Evolutionary conservation across 305 asterid species (phyloP).

Genomic region (Fraxinus platypoda): DNA sequence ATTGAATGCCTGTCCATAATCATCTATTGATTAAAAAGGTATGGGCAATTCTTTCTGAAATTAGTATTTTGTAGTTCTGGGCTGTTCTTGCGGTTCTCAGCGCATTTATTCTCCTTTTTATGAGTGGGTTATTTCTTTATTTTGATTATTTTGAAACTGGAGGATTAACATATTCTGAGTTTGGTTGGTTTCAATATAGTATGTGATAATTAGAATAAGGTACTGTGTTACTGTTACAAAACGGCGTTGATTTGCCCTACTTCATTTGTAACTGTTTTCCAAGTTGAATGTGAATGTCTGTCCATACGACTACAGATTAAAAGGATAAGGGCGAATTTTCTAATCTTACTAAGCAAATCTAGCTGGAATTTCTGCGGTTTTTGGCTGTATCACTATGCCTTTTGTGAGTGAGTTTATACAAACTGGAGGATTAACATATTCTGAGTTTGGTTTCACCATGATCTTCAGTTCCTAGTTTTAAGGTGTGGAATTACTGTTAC

Average conservation of each 20-base stretch:
- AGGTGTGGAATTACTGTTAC: not conserved
- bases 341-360: not conserved
- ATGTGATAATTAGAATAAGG: not conserved
- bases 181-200: not conserved
- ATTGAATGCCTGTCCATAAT: not conserved
- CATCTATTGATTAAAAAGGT: not conserved
- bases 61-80: not conserved
- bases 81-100: not conserved
- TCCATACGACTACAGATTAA: not conserved
- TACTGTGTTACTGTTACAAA: not conserved
- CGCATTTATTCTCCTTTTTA: not conserved
- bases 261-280: not conserved
- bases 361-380: not conserved
- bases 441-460: not conserved
- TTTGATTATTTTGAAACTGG: not conserved
- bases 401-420: not conserved
- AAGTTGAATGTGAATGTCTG: not conserved
- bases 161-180: not conserved
- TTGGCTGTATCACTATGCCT: not conserved
- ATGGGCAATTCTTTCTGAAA: not conserved
- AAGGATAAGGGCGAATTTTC: not conserved
- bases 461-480: not conserved
- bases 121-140: not conserved
- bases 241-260: not conserved
- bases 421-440: not conserved